phyloP scores from a whole-genome alignment of 2,329 filamentous ascomycete species.

The Trichothecium roseum region DNA sequence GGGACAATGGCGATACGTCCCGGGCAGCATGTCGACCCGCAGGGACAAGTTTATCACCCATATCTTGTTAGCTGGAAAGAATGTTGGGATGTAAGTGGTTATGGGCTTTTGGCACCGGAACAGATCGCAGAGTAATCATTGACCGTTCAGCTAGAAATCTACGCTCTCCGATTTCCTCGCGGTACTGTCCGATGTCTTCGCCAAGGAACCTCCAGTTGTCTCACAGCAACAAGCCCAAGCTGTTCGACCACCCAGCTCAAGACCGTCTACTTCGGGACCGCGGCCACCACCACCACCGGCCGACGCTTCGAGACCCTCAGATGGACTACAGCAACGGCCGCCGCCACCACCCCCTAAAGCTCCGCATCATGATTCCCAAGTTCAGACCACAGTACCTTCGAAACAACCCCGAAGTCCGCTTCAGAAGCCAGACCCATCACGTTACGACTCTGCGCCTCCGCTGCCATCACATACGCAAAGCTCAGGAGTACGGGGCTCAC shows the following conservation, averaged over 20 bases:
- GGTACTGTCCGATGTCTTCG: conserved; percentile 77
- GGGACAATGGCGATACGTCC: conserved; percentile 82
- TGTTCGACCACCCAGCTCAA: conserved; percentile 17
- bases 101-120: no score
- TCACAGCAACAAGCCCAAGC: conserved; percentile 48
- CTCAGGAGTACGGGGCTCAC: conserved; percentile 2
- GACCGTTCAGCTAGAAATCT: conserved; percentile 53
- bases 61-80: conserved; percentile 85
- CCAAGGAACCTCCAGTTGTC: conserved; percentile 87
- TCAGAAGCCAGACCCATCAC: conserved; percentile 17
- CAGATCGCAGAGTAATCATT: neutral
- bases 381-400: conserved; percentile 12
- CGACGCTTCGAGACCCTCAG: conserved; percentile 40
- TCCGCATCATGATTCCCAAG: conserved; percentile 16
- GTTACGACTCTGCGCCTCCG: conserved; percentile 38
- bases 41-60: conserved; percentile 90
- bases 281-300: conserved; percentile 41
- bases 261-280: conserved; percentile 2
- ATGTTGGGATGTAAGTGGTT: conserved; percentile 69
- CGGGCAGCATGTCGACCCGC: conserved; percentile 88
- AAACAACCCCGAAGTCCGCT: conserved; percentile 7
- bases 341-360: conserved; percentile 48
- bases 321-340: conserved; percentile 22
- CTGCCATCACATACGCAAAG: conserved; percentile 24
- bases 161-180: conserved; percentile 73